Evolutionary conservation across 2,329 filamentous ascomycete genomes (phyloP).

Genomic region (Cladosporium austrohemisphaericum): DNA sequence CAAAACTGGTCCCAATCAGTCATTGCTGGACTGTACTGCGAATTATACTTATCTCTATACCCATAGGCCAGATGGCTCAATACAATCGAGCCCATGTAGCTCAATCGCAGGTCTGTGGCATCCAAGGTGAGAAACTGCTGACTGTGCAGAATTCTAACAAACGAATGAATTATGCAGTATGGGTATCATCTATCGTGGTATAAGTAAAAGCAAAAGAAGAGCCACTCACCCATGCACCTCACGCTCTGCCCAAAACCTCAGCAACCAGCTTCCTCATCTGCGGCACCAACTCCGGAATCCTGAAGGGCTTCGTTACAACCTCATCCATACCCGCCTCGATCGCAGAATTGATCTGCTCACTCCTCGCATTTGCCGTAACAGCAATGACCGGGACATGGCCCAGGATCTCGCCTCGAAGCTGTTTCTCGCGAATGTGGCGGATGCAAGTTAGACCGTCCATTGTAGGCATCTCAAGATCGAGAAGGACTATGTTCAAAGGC

Average conservation of each 20-base stretch:
- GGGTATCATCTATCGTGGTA: neutral
- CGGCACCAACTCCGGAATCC: slow-evolving; percentile 33
- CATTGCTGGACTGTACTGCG: no score
- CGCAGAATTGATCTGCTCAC: slow-evolving; percentile 66
- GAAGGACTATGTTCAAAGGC: slow-evolving; percentile 54
- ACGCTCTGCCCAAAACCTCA: slow-evolving; percentile 18
- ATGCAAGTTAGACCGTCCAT: slow-evolving; percentile 76
- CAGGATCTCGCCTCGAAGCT: slow-evolving; percentile 56
- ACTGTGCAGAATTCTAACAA: no score
- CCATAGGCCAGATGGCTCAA: no score
- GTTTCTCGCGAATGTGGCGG: slow-evolving; percentile 61
- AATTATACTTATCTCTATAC: no score
- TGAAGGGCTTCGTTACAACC: slow-evolving; percentile 74
- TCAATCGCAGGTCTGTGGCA: no score
- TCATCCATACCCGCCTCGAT: slow-evolving; percentile 70
- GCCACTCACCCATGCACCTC: no score
- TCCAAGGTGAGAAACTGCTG: no score
- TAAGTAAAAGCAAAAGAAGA: no score
- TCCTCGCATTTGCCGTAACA: slow-evolving; percentile 72
- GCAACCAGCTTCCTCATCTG: slow-evolving; percentile 30
- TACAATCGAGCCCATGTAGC: no score
- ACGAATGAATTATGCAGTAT: no score
- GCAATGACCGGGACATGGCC: slow-evolving; percentile 68
- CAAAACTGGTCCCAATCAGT: no score
- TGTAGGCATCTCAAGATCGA: slow-evolving; percentile 78